phyloP scores from a whole-genome alignment of 2,329 filamentous ascomycete genomes.

The Fusarium heterosporum region DNA sequence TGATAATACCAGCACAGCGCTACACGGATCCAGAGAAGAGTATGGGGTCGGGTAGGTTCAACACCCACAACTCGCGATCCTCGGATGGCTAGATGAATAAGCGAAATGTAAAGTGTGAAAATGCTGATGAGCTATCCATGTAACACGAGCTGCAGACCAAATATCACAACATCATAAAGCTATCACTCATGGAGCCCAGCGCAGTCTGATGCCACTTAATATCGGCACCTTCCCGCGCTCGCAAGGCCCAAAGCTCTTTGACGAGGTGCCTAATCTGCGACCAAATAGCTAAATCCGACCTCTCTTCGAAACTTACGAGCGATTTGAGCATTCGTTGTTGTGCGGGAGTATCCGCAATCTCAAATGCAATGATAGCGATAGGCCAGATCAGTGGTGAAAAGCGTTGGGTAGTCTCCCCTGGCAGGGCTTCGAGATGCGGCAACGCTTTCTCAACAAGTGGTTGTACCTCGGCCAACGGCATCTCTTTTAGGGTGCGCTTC shows the following conservation, averaged over 20 bases:
- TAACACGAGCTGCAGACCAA: background rate
- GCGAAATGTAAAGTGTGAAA: too few species aligned
- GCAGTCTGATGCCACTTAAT: constrained; percentile 43
- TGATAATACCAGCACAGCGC: too few species aligned
- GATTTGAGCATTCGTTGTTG: constrained; percentile 43
- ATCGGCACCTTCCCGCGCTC: constrained; percentile 27
- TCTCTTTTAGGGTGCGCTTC: constrained; percentile 43
- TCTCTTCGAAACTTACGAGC: constrained; percentile 26
- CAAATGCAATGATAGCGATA: constrained; percentile 41
- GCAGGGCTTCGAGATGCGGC: constrained; percentile 38
- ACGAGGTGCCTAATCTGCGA: constrained; percentile 34
- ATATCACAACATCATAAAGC: constrained; percentile 38
- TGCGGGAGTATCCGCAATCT: constrained; percentile 19
- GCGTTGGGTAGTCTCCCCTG: constrained; percentile 24
- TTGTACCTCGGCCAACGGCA: constrained; percentile 38
- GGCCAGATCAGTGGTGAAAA: constrained; percentile 46
- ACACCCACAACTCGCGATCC: too few species aligned
- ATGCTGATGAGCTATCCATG: background rate
- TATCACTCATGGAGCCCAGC: constrained; percentile 38
- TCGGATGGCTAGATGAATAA: too few species aligned
- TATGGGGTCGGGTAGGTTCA: too few species aligned
- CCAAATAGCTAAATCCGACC: constrained; percentile 41
- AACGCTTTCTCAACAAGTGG: constrained; percentile 42
- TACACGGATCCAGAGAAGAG: too few species aligned
- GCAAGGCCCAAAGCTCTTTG: constrained; percentile 38